Conservation (phyloP, 192 early-diverging fungal genomes). For the Mortierella alpina region DNA sequence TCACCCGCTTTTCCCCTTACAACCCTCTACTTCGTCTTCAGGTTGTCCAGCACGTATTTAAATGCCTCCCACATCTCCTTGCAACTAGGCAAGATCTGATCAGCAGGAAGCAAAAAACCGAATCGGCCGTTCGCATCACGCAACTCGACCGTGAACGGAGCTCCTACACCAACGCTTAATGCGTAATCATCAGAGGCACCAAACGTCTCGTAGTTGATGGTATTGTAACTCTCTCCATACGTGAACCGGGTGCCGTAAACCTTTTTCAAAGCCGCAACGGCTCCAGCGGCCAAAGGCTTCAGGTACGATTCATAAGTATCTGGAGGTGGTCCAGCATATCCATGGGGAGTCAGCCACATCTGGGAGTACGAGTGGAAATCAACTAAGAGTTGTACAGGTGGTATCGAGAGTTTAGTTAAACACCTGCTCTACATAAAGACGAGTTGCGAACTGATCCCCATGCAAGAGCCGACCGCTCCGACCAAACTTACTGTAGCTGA, state of each 20-base stretch:
- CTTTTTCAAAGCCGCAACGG: constrained; percentile 12
- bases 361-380: constrained; percentile 67
- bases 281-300: constrained; percentile 26
- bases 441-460: too few species aligned
- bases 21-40: too few species aligned
- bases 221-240: constrained; percentile 56
- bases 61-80: constrained; percentile 39
- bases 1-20: too few species aligned
- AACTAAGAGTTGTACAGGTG: constrained; percentile 1
- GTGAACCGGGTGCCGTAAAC: constrained; percentile 56
- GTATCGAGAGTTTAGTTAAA: background rate
- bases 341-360: constrained; percentile 51
- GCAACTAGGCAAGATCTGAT: constrained; percentile 34
- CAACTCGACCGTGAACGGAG: constrained; percentile 36
- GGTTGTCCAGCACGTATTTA: constrained; percentile 24
- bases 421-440: background rate
- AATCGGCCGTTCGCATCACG: constrained; percentile 34
- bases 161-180: constrained; percentile 22
- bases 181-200: constrained; percentile 65
- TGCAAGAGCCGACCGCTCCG: background rate
- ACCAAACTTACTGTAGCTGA: constrained; percentile 38
- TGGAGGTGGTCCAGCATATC: constrained; percentile 27
- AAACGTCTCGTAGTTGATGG: constrained; percentile 61
- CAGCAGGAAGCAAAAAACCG: constrained; percentile 31
- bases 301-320: constrained; percentile 33